phyloP scores from a whole-genome alignment of 768 basidiomycete species.

The Rubroboletus pulcherrimus region DNA sequence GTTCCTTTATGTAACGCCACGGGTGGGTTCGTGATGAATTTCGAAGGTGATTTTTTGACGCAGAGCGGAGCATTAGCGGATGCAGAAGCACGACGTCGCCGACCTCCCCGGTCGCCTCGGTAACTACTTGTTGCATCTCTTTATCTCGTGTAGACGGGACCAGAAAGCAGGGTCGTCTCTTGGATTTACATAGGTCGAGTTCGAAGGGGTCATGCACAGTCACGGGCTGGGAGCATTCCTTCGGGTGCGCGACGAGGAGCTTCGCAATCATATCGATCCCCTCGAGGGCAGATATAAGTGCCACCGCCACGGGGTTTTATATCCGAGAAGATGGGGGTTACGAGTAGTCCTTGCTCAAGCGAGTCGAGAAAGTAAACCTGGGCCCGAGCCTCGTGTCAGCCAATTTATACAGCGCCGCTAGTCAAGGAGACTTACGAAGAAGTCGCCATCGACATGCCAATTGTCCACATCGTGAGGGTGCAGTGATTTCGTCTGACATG shows the following conservation, averaged over 20 bases:
- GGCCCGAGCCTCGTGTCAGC: not conserved
- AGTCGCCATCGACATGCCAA: constrained; percentile 3
- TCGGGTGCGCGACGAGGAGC: constrained; percentile 1
- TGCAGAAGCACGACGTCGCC: constrained; percentile 31
- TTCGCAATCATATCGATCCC: constrained; percentile 6
- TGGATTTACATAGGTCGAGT: constrained; percentile 4
- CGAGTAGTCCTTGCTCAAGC: constrained; percentile 1
- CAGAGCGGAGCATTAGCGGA: constrained; percentile 63
- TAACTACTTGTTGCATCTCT: not conserved
- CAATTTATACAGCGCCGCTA: not conserved
- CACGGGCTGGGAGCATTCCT: not conserved
- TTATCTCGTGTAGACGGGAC: constrained; percentile 6
- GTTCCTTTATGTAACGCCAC: constrained; percentile 44
- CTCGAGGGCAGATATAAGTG: not conserved
- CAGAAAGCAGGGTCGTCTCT: not conserved
- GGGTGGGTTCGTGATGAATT: constrained; percentile 66
- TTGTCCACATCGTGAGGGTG: constrained; percentile 1
- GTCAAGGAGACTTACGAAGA: not conserved
- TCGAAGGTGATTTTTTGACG: constrained; percentile 57
- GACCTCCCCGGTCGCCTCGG: constrained; percentile 4
- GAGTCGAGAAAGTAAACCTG: constrained; percentile 13
- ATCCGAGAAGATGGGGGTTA: constrained; percentile 10
- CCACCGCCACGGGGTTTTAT: constrained; percentile 4
- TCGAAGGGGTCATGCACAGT: not conserved
- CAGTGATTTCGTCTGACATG: not conserved